These are phyloP conservation scores for Schizosaccharomyces lindneri DNA, from an alignment of 805 yeast species.

Conservation along the genomic window DNA sequence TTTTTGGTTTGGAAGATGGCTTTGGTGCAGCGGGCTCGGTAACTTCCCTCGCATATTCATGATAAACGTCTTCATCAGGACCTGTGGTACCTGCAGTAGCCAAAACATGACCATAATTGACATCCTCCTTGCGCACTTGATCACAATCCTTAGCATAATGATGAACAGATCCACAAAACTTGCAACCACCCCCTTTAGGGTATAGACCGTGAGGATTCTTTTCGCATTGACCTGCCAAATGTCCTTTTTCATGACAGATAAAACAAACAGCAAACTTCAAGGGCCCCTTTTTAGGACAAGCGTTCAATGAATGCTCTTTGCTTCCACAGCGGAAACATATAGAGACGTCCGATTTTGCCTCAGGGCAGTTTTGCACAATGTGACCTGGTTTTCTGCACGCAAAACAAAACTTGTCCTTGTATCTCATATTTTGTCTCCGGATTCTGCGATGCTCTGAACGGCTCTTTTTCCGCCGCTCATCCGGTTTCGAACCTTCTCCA, in stretches of 20 bases:
- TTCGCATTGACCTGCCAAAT: background rate
- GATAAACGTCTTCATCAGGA: slow-evolving; percentile 1
- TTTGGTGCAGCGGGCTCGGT: background rate
- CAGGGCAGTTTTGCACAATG: slow-evolving; percentile 1
- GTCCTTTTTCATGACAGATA: slow-evolving; percentile 1
- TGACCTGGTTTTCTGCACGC: slow-evolving; percentile 1
- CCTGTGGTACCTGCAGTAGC: background rate
- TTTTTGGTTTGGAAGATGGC: background rate
- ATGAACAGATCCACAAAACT: background rate
- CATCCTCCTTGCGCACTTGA: background rate
- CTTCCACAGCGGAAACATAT: slow-evolving; percentile 3
- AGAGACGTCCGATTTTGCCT: background rate
- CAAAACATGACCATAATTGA: background rate
- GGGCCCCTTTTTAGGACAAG: background rate
- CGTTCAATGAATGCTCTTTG: background rate
- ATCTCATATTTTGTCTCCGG: background rate
- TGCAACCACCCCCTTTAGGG: slow-evolving; percentile 2
- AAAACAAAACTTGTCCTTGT: background rate
- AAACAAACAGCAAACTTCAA: slow-evolving; percentile 2
- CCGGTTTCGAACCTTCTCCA: background rate
- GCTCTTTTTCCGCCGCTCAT: background rate
- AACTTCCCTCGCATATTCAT: background rate
- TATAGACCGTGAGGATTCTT: slow-evolving; percentile 1
- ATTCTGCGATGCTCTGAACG: slow-evolving; percentile 1
- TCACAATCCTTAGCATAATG: background rate